Base-by-base conservation (phyloP, 2,329 filamentous ascomycete genomes). In the Biscogniauxia marginata region DNA sequence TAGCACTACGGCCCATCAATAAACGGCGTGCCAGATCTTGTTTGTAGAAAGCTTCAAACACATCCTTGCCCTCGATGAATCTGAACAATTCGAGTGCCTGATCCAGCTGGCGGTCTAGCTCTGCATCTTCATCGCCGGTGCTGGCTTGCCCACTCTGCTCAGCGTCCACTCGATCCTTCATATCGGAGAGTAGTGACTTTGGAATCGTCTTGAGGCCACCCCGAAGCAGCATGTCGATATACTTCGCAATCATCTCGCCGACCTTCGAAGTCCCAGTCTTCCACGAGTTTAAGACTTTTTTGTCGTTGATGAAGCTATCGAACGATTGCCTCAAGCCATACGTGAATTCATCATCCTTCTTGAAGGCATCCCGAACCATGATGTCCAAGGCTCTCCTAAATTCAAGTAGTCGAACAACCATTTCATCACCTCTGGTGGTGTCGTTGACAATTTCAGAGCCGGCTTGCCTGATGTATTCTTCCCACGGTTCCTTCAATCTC, bases 11-110 rank as follows among this genome's bases (percentile, higher is more conserved):
- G 43, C 88, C 89, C 91, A 98, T 93, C 54, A 99, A 81, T 45
- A 99, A 77, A 48, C 95, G 84, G 16, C 93, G 84, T 1, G 96
- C 93, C 50, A 99, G 82, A 69, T 98, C 95, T 68, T 95, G 96
- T 79, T 99, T 99, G 82, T 99, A 99, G 71, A 99, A 99, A 1
- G 95, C 93, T 71, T 99, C 95, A 61, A 99, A 99, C 0, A 97
- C 90, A 54, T 96, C 93, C 72, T 99, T 99, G 63, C 95, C 95
- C 69, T 98, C 88, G 30, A 99, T 91, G 72, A 98, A 98, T 4
- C 96, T 86, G 81, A 99, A 99, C 4, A 99, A 79, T 71, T 98
- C 93, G 2, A 99, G 79, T 0, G 91, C 93, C 69, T 96, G 90
- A 65, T 99, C 93, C 9, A 99, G 81, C 70, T 98, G 95, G 39